Evolutionary conservation across 257 asterid genomes (phyloP).

Genomic region (Nicotiana tomentosiformis): DNA sequence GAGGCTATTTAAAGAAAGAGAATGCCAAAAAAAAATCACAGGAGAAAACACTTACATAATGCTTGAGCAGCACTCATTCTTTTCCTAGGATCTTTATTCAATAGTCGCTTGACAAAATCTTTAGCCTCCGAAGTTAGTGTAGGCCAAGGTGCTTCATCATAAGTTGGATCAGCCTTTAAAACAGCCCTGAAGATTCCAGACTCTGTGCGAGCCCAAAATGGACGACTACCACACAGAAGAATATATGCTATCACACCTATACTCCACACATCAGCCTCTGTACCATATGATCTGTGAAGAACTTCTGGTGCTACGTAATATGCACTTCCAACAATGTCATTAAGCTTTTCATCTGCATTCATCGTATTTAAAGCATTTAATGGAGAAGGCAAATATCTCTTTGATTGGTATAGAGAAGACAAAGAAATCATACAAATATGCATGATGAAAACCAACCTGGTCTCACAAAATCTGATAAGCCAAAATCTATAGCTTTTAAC

Average conservation of each 20-base stretch:
- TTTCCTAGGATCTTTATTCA: conserved; percentile 52
- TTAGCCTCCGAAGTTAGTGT: conserved; percentile 40
- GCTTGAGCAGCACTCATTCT: conserved; percentile 76
- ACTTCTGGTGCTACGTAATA: conserved; percentile 53
- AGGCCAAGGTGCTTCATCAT: conserved; percentile 62
- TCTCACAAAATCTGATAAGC: conserved; percentile 56
- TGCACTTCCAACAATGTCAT: conserved; percentile 65
- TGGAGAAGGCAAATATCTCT: background rate
- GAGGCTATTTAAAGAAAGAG: background rate
- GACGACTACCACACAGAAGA: conserved; percentile 63
- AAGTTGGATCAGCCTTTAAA: conserved; percentile 49
- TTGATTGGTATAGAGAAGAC: too few relatives aligned
- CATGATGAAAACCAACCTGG: conserved; percentile 35
- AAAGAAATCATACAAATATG: background rate
- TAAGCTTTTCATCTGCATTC: conserved; percentile 60
- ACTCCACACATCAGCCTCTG: conserved; percentile 55
- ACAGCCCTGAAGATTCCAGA: conserved; percentile 62
- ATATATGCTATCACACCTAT: conserved; percentile 48
- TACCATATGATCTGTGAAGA: conserved; percentile 38
- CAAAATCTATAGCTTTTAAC: conserved; percentile 65
- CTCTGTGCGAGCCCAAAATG: conserved; percentile 71
- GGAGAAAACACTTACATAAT: conserved; percentile 37
- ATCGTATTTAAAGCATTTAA: background rate
- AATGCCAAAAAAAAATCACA: background rate
- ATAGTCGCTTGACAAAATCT: conserved; percentile 50